A percentile compares a stretch with the other conserved stretches of the same genome.
Conservation (phyloP, 208 protist species). For the Angomonas deanei region DNA sequence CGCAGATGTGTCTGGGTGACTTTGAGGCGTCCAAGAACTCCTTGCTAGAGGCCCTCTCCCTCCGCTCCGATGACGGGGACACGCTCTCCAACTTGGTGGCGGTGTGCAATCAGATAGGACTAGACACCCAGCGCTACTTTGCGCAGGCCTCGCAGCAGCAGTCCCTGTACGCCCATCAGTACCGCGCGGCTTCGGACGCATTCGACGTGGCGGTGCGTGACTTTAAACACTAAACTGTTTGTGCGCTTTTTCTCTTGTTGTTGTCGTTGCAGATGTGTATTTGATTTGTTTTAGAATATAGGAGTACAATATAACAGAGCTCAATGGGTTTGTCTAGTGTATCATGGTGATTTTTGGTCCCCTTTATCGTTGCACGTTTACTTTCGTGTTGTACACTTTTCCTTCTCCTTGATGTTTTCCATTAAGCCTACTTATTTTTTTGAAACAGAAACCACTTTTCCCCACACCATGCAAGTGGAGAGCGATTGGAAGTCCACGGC, state of each 20-base stretch:
- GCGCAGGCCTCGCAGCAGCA: conserved; percentile 28
- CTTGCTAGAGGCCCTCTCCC: conserved; percentile 66
- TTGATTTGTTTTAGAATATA: neutral
- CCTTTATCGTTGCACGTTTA: conserved; percentile 4
- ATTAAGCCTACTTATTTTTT: neutral
- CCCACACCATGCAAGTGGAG: conserved; percentile 10
- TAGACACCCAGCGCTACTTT: conserved; percentile 44
- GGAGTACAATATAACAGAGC: neutral
- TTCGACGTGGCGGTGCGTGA: conserved; percentile 50
- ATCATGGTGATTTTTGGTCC: neutral
- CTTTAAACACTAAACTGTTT: conserved; percentile 12
- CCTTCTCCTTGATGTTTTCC: neutral
- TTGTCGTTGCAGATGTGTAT: neutral
- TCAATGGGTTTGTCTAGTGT: neutral
- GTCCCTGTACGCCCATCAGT: conserved; percentile 36
- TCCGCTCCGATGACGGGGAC: conserved; percentile 57
- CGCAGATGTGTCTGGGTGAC: conserved; percentile 56
- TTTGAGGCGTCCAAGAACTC: conserved; percentile 64
- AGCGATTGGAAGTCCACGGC: conserved; percentile 53
- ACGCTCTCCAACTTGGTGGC: conserved; percentile 79
- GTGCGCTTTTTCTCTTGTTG: neutral
- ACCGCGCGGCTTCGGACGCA: conserved; percentile 15
- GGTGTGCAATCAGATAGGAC: conserved; percentile 40
- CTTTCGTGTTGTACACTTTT: conserved; percentile 11
- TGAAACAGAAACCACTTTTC: neutral